Evolutionary conservation across 441 rosid genomes (phyloP).

Genomic region (Gossypium schwendimanii): DNA sequence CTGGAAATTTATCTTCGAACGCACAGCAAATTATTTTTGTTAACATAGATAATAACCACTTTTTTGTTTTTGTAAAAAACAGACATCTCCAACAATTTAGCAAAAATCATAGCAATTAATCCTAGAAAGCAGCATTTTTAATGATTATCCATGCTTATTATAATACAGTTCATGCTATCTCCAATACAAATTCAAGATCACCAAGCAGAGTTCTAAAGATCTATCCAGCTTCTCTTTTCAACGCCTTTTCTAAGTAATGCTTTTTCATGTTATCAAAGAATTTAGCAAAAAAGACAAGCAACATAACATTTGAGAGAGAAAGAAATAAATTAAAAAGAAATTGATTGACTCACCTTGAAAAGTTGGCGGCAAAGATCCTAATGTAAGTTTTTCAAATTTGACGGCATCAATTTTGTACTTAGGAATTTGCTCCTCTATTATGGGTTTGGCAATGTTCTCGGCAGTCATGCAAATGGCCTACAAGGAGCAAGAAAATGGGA

Average conservation of each 20-base stretch:
- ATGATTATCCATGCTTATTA: neutral
- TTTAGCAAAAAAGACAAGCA: neutral
- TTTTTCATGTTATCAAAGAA: too few species aligned
- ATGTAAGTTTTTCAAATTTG: slow-evolving; percentile 72
- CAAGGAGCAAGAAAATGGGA: slow-evolving; percentile 2
- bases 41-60: neutral
- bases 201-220: neutral
- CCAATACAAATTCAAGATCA: neutral
- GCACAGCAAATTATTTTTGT: neutral
- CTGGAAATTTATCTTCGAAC: neutral
- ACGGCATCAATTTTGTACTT: slow-evolving; percentile 91
- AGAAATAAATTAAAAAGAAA: neutral
- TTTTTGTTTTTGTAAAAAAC: neutral
- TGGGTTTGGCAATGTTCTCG: slow-evolving; percentile 62
- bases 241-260: neutral
- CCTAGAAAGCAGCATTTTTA: neutral
- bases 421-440: slow-evolving; percentile 87
- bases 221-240: neutral
- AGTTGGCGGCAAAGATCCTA: slow-evolving; percentile 85
- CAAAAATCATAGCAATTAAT: neutral
- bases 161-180: neutral
- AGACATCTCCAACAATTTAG: neutral
- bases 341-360: slow-evolving; percentile 53
- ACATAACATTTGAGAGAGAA: neutral
- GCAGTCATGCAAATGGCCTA: slow-evolving; percentile 88